A percentile compares a stretch with the other conserved stretches of the same genome.
Evolutionary conservation across 2,329 filamentous ascomycete genomes (phyloP).

Genomic region (Tolypocladium nubicola): DNA sequence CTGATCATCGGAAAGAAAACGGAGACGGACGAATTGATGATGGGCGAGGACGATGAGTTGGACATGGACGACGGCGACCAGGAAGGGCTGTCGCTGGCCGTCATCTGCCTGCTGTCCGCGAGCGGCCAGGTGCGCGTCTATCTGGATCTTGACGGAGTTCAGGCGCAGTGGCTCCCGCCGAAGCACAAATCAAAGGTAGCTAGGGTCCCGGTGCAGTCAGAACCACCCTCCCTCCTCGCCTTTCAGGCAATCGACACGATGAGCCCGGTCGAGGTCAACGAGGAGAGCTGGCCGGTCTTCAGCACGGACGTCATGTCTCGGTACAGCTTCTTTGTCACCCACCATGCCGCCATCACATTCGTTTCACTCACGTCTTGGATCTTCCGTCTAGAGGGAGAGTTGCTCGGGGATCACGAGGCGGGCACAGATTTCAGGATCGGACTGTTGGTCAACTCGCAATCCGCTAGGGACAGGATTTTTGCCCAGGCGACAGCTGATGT

Average conservation of each 20-base stretch:
- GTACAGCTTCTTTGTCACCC: constrained; percentile 53
- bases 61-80: constrained; percentile 45
- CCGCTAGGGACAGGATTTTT: constrained; percentile 46
- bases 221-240: constrained; percentile 41
- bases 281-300: constrained; percentile 52
- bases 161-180: constrained; percentile 56
- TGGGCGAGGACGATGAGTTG: constrained; percentile 53
- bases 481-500: constrained; percentile 38
- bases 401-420: constrained; percentile 42
- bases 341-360: constrained; percentile 48
- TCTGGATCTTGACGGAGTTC: constrained; percentile 49
- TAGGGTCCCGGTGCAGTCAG: constrained; percentile 24
- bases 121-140: constrained; percentile 52
- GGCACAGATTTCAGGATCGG: constrained; percentile 53
- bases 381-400: constrained; percentile 51
- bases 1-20: constrained; percentile 52
- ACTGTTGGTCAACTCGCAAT: constrained; percentile 47
- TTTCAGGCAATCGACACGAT: constrained; percentile 55
- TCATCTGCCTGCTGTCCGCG: constrained; percentile 49
- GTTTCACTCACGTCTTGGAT: constrained; percentile 53
- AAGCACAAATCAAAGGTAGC: constrained; percentile 37
- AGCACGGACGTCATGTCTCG: constrained; percentile 50
- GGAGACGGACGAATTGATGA: constrained; percentile 49
- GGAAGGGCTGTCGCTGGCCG: constrained; percentile 48
- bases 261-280: constrained; percentile 40